Evolutionary conservation across 2,329 filamentous ascomycete genomes (phyloP).

Genomic region (Colletotrichum australisinense): DNA sequence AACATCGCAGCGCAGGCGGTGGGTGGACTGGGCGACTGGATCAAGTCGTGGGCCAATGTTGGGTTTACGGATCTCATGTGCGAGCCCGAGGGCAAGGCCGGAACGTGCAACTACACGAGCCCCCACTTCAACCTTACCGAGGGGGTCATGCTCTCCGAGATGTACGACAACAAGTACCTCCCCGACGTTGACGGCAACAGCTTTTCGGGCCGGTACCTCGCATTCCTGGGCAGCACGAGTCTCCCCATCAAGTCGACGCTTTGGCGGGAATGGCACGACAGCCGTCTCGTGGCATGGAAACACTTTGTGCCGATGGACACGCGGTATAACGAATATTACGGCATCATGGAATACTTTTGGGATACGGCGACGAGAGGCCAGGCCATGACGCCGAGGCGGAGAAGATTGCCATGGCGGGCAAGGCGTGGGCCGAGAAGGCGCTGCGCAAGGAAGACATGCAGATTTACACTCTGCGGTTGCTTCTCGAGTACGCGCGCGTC

Average conservation of each 20-base stretch:
- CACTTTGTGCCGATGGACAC: constrained; percentile 87
- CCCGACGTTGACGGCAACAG: constrained; percentile 83
- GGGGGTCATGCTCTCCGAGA: constrained; percentile 58
- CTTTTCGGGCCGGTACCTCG: constrained; percentile 75
- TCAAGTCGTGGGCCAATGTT: constrained; percentile 60
- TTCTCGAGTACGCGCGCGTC: constrained; percentile 72
- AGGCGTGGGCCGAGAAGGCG: constrained; percentile 76
- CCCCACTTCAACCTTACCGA: constrained; percentile 54
- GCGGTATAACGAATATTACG: constrained; percentile 77
- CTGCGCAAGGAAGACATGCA: constrained; percentile 79
- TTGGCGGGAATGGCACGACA: constrained; percentile 85
- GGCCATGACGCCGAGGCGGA: constrained; percentile 69
- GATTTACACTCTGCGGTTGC: constrained; percentile 73
- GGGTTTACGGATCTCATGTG: constrained; percentile 68
- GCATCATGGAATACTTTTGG: constrained; percentile 81
- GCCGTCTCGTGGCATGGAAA: constrained; percentile 78
- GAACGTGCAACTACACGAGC: constrained; percentile 60
- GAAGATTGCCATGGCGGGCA: constrained; percentile 73
- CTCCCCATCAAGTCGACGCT: constrained; percentile 83
- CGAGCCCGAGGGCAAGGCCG: constrained; percentile 48
- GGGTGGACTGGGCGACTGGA: constrained; percentile 60
- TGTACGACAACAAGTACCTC: constrained; percentile 75
- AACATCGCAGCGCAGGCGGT: constrained; percentile 57
- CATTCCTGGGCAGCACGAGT: constrained; percentile 76
- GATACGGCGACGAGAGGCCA: constrained; percentile 57